These are phyloP conservation scores for Termitomyces sp. DNA, from an alignment of 768 basidiomycete species.

Conservation along the genomic window DNA sequence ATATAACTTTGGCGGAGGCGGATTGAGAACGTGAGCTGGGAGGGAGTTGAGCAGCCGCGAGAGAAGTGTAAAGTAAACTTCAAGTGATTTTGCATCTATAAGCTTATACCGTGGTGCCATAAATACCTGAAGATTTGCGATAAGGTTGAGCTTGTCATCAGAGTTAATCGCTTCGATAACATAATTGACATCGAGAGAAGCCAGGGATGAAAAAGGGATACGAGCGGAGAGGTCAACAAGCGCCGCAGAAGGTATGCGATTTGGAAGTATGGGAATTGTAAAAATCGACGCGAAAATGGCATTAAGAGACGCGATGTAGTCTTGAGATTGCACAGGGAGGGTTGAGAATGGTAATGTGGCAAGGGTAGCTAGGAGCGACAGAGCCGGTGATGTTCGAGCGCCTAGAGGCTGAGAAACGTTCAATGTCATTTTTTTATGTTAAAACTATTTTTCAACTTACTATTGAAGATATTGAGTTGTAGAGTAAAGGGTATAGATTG, in stretches of 20 bases:
- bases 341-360: conserved; percentile 34
- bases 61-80: conserved; percentile 50
- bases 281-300: conserved; percentile 53
- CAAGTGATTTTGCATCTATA: conserved; percentile 40
- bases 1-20: conserved; percentile 15
- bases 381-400: conserved; percentile 46
- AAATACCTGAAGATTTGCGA: conserved; percentile 71
- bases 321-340: conserved; percentile 16
- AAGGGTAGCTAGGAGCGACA: conserved; percentile 46
- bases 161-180: conserved; percentile 23
- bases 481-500: conserved; percentile 41
- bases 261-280: conserved; percentile 72
- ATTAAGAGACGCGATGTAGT: conserved; percentile 26
- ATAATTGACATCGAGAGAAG: conserved; percentile 18
- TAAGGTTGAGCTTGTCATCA: conserved; percentile 48
- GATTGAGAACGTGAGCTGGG: conserved; percentile 50
- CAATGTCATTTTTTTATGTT: background rate
- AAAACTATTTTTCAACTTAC: conserved; percentile 32
- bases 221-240: conserved; percentile 61
- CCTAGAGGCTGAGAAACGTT: conserved; percentile 41
- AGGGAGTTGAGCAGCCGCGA: conserved; percentile 46
- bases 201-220: conserved; percentile 47
- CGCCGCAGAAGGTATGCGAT: conserved; percentile 57
- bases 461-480: conserved; percentile 37
- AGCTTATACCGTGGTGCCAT: conserved; percentile 53